Evolutionary conservation across 129 eudicot species (phyloP), one percentile per base, ranked within the genome.

Genomic region (Artemisia annua): DNA sequence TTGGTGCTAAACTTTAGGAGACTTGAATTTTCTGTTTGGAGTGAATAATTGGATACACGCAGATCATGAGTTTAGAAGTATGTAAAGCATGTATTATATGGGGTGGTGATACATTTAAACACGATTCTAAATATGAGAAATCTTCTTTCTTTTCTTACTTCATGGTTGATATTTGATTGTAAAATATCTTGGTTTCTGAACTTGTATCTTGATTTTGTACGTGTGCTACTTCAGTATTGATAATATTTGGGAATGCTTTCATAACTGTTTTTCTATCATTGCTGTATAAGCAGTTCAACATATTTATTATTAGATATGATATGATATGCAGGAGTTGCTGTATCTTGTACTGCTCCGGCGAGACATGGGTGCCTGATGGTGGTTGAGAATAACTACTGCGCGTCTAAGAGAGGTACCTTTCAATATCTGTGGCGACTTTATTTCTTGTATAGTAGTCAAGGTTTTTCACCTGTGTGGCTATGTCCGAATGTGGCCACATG

Each of bases 321-420:
- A 39, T 63, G 51, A 71, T 44, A 43, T 87, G 79, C 85, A 93
- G 98, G 98, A 66, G 82, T 93, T 22, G 32, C 78, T 69, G 96
- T 93, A 66, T 86, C 98, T 67, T 87, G 80, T 79, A 54, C 87
- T 80, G 98, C 96, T 71, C 92, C 96, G 39, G 56, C 54, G 55
- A 81, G 92, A 76, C 95, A 93, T 83, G 91, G 92, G 68, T 93
- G 97, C 88, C 82, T 93, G 84, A 88, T 80, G 83, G 97, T 93
- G 57, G 98, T 93, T 69, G 98, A 89, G 81, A 93, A 93, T 78
- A 83, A 90, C 78, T 93, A 82, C 63, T 93, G 98, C 67, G 92
- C 98, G 77, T 93, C 98, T 26, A 89, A 78, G 75, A 93, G 96
- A 84, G 98, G 98, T 93, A 86, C 49, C 70, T 20, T 16, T 17